Evolutionary conservation across 2,329 filamentous ascomycete species (phyloP), one percentile per base, ranked within the genome.

Genomic region (Aspergillus piperis): DNA sequence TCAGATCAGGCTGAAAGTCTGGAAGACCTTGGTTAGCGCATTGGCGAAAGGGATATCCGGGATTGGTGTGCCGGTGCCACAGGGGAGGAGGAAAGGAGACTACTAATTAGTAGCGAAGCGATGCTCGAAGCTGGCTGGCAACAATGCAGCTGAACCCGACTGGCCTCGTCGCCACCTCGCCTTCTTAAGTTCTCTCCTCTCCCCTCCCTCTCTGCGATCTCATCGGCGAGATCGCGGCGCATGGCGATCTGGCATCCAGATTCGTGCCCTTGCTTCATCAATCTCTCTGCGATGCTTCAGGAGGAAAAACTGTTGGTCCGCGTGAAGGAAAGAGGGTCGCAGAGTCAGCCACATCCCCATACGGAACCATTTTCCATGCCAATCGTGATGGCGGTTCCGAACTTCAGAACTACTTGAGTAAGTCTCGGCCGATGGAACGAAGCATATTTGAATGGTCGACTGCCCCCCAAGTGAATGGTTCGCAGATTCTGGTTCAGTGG

Each of bases 281-380:
- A 23, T 23, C 30, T 25, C 11, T 11, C 30, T 11, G 21, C 19
- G 10, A 15, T 10, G 21, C 21, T 48, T 7, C 27, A 30, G 47
- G 25, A 30, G 47, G 47, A 50, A 50, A 50, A 50, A 32, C 47
- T 30, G 47, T 30, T 17, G 23, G 47, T 50, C 47, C 47, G 47
- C 47, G 23, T 8, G 25, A 23, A n/a, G 47, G 41, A 21, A 44
- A 44, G 41, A 44, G 41, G 41, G 41, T 30, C 47, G 10, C 30
- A 36, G 30, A 50, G 47, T 30, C 47, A 49, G 47, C 47, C 23
- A 27, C 23, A 8, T 30, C 47, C 8, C 23, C 47, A 21, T 17
- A 27, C 47, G 47, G 47, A 50, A 50, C 47, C n/a, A 17, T 50
- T 50, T 50, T 50, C 47, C 47, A 30, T 27, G 25, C 47, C 47